Conservation (phyloP, 2,329 filamentous ascomycete species). For the Pyrenochaeta sp. region DNA sequence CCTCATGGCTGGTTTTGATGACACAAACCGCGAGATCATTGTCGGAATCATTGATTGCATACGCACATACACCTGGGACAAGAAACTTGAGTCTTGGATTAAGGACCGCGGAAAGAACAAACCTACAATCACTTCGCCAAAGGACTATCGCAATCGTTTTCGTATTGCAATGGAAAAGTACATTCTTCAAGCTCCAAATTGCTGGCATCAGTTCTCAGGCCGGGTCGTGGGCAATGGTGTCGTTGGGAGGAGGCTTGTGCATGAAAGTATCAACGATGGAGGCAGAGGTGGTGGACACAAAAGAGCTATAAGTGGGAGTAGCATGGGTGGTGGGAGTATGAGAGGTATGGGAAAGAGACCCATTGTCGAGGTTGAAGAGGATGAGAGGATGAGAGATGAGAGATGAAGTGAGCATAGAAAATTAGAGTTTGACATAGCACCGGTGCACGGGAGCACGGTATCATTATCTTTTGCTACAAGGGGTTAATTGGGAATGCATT, state of each 20-base stretch:
- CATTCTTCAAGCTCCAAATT: slow-evolving; percentile 77
- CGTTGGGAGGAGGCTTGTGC: slow-evolving; percentile 19
- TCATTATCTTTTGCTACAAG: too few species aligned
- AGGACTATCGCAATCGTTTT: slow-evolving; percentile 97
- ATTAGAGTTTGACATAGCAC: neutral
- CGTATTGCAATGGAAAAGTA: slow-evolving; percentile 95
- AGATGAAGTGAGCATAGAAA: neutral
- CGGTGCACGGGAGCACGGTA: neutral
- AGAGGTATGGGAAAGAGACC: slow-evolving; percentile 8
- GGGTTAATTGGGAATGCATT: too few species aligned
- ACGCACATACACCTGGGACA: slow-evolving; percentile 98
- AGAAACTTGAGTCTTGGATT: slow-evolving; percentile 99
- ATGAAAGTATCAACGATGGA: slow-evolving; percentile 16
- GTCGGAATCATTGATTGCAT: slow-evolving; percentile 98
- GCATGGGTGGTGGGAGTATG: slow-evolving; percentile 9
- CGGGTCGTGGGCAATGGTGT: slow-evolving; percentile 28
- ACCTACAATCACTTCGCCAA: slow-evolving; percentile 95
- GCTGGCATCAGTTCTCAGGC: slow-evolving; percentile 73
- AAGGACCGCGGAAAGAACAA: slow-evolving; percentile 90
- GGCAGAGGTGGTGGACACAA: slow-evolving; percentile 14
- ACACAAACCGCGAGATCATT: slow-evolving; percentile 86
- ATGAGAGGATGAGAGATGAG: neutral
- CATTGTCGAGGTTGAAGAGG: slow-evolving; percentile 3
- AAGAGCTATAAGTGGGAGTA: slow-evolving; percentile 26
- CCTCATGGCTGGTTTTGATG: slow-evolving; percentile 97